Conservation (phyloP, 2,329 filamentous ascomycete genomes). For the Colletotrichum acutatum region DNA sequence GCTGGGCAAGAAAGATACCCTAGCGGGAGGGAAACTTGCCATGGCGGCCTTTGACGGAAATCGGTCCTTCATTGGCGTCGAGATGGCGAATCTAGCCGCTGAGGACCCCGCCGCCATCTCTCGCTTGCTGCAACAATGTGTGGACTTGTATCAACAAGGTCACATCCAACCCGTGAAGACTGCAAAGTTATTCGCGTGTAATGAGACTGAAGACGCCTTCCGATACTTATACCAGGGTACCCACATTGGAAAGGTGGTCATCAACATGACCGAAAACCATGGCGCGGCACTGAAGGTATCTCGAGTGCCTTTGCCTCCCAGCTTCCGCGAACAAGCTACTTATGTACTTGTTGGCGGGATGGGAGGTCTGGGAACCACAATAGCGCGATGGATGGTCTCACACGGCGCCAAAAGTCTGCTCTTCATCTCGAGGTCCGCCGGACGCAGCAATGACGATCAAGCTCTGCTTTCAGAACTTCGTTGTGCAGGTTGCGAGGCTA, state of each 20-base stretch:
- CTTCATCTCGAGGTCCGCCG: conserved; percentile 41
- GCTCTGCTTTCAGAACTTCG: not conserved
- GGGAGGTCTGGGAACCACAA: conserved; percentile 43
- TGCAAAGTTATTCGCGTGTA: not conserved
- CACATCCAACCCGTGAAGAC: not conserved
- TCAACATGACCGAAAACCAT: not conserved
- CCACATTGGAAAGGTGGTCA: not conserved
- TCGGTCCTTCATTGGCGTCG: conserved; percentile 48
- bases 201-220: not conserved
- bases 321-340: not conserved
- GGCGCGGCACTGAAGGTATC: not conserved
- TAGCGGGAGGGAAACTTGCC: conserved; percentile 52
- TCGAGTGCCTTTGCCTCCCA: not conserved
- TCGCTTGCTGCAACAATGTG: not conserved
- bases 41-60: conserved; percentile 57
- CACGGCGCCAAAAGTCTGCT: conserved; percentile 42
- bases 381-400: conserved; percentile 44
- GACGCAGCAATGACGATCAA: not conserved
- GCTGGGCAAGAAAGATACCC: conserved; percentile 56
- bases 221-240: not conserved
- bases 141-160: not conserved
- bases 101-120: conserved; percentile 20
- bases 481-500: not conserved
- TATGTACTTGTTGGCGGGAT: conserved; percentile 44
- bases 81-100: conserved; percentile 40